Conservation (phyloP, 495 filamentous ascomycete species). For the Achaetomiella virescens region DNA sequence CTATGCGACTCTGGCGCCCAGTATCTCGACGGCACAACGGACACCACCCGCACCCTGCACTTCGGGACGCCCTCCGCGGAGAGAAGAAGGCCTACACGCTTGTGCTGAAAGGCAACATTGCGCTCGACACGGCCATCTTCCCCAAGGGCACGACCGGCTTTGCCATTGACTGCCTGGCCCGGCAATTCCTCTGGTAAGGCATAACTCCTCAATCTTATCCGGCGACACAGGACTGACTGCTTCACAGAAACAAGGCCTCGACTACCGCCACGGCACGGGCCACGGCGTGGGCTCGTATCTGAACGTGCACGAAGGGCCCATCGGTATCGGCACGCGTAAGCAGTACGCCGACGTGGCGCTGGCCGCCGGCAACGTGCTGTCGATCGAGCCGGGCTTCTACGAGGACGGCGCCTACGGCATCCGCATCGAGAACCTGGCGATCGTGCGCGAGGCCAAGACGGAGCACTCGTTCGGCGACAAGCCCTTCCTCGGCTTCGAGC, state of each 20-base stretch:
- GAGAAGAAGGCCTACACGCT: constrained; percentile 92
- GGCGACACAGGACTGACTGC: background rate
- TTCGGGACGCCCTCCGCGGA: constrained; percentile 78
- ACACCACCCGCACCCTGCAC: constrained; percentile 90
- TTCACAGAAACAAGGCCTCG: constrained; percentile 65
- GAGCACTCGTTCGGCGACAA: constrained; percentile 86
- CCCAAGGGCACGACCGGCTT: constrained; percentile 94
- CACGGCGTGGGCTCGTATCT: constrained; percentile 90
- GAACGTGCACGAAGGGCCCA: constrained; percentile 97
- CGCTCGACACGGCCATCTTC: constrained; percentile 79
- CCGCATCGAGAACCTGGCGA: constrained; percentile 91
- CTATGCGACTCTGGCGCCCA: constrained; percentile 96
- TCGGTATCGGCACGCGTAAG: constrained; percentile 87
- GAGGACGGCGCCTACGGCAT: constrained; percentile 98
- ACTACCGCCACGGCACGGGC: constrained; percentile 95
- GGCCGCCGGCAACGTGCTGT: constrained; percentile 86
- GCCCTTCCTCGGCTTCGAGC: constrained; percentile 90
- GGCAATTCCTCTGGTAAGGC: constrained; percentile 77
- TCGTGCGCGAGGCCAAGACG: constrained; percentile 81
- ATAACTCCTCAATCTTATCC: background rate
- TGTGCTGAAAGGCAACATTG: constrained; percentile 94
- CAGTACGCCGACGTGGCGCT: constrained; percentile 90
- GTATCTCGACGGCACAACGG: constrained; percentile 92
- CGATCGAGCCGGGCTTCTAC: constrained; percentile 95
- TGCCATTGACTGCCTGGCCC: constrained; percentile 80